Conservation (phyloP, 2,329 filamentous ascomycete species). For the Kalmusia sp. region DNA sequence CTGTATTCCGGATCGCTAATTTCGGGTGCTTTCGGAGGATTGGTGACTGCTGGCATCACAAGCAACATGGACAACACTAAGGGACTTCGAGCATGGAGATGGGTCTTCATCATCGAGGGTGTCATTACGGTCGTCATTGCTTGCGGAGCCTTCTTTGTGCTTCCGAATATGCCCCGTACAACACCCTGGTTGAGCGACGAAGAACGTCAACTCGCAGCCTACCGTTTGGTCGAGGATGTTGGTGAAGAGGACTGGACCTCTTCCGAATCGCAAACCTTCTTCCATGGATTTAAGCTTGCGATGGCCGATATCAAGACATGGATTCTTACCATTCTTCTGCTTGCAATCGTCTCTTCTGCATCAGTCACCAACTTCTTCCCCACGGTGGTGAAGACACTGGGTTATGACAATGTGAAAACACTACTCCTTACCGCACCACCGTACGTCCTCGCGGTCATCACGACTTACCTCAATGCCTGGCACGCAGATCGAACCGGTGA, state of each 20-base stretch:
- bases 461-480: conserved; percentile 70
- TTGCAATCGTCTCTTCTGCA: conserved; percentile 49
- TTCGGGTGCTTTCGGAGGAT: conserved; percentile 74
- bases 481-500: conserved; percentile 76
- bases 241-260: conserved; percentile 50
- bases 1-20: conserved; percentile 74
- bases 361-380: conserved; percentile 64
- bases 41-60: conserved; percentile 67
- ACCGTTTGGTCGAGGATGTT: conserved; percentile 46
- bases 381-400: conserved; percentile 67
- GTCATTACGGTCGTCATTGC: conserved; percentile 69
- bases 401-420: conserved; percentile 62
- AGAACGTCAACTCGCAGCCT: conserved; percentile 48
- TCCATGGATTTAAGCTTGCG: conserved; percentile 50
- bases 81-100: conserved; percentile 69
- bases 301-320: conserved; percentile 49
- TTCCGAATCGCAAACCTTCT: conserved; percentile 45
- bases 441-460: conserved; percentile 62
- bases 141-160: conserved; percentile 62
- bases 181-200: conserved; percentile 48
- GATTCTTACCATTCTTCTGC: conserved; percentile 47
- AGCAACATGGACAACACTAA: conserved; percentile 66
- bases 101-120: conserved; percentile 76
- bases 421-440: conserved; percentile 55
- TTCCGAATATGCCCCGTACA: conserved; percentile 71